Evolutionary conservation across 176 grass and related monocot species (phyloP).

Genomic region (Metroxylon sagu): DNA sequence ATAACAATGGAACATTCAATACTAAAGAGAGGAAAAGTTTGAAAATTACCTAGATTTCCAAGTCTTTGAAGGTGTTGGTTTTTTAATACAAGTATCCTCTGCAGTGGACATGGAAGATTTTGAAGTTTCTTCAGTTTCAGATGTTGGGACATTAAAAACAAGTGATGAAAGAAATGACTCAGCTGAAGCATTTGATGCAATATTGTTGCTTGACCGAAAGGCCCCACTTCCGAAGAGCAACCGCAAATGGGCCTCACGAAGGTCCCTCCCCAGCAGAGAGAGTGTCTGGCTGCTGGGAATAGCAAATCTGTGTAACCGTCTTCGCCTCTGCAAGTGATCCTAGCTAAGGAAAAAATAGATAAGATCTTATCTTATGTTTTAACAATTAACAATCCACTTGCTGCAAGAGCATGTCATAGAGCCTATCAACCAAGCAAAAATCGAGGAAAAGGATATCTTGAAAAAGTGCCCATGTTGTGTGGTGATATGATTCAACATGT

Average conservation of each 20-base stretch:
- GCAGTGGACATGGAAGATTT: slow-evolving; percentile 44
- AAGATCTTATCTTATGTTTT: neutral
- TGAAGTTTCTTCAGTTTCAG: slow-evolving; percentile 53
- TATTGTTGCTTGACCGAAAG: slow-evolving; percentile 41
- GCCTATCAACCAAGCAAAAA: no score
- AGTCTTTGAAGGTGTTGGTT: slow-evolving; percentile 27
- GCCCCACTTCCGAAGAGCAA: slow-evolving; percentile 63
- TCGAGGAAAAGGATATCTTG: slow-evolving; percentile 36
- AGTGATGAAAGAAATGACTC: slow-evolving; percentile 86
- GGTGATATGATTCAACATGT: slow-evolving; percentile 91
- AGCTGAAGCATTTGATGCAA: slow-evolving; percentile 54
- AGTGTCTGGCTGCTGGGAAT: slow-evolving; percentile 74
- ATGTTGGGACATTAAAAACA: slow-evolving; percentile 61
- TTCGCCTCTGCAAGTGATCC: slow-evolving; percentile 39
- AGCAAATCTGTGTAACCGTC: slow-evolving; percentile 62
- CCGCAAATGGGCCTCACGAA: slow-evolving; percentile 82
- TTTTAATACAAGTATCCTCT: slow-evolving; percentile 29
- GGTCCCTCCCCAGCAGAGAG: slow-evolving; percentile 70
- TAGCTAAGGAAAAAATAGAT: slow-evolving; percentile 21
- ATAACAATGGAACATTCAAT: neutral
- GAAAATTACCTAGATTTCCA: slow-evolving; percentile 52
- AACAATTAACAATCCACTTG: no score
- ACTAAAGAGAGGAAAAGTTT: neutral
- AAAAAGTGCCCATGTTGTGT: slow-evolving; percentile 86
- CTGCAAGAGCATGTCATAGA: no score